phyloP scores from a whole-genome alignment of 2,329 filamentous ascomycete species.

The Elsinoe ampelina region DNA sequence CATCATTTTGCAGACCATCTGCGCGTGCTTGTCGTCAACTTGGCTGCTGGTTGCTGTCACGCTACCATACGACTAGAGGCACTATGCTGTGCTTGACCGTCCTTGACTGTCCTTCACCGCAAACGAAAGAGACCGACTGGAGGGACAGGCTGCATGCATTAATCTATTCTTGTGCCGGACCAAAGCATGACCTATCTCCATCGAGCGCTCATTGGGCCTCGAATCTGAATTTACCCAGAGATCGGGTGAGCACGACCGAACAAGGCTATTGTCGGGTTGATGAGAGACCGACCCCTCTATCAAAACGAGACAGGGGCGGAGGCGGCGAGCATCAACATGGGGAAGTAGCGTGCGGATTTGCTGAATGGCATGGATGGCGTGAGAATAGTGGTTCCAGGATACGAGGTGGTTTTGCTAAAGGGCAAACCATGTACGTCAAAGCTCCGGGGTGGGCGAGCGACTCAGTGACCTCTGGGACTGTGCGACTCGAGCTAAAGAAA shows the following conservation, averaged over 20 bases:
- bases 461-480: neutral
- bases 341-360: neutral
- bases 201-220: neutral
- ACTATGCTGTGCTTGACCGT: neutral
- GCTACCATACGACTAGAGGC: neutral
- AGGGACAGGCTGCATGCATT: neutral
- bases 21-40: neutral
- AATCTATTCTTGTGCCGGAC: conserved; percentile 6
- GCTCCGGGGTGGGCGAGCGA: neutral
- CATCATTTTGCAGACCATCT: neutral
- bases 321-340: too few species aligned
- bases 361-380: neutral
- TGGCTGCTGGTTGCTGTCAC: neutral
- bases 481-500: conserved; percentile 1
- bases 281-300: neutral
- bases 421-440: neutral
- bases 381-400: conserved; percentile 6
- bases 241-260: conserved; percentile 4
- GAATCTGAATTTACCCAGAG: conserved; percentile 9
- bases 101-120: neutral
- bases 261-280: neutral
- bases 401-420: neutral
- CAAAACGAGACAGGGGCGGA: neutral
- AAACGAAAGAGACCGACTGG: neutral
- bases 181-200: neutral